phyloP scores from a whole-genome alignment of 169 alveolate species.

The Neospora caninum region DNA sequence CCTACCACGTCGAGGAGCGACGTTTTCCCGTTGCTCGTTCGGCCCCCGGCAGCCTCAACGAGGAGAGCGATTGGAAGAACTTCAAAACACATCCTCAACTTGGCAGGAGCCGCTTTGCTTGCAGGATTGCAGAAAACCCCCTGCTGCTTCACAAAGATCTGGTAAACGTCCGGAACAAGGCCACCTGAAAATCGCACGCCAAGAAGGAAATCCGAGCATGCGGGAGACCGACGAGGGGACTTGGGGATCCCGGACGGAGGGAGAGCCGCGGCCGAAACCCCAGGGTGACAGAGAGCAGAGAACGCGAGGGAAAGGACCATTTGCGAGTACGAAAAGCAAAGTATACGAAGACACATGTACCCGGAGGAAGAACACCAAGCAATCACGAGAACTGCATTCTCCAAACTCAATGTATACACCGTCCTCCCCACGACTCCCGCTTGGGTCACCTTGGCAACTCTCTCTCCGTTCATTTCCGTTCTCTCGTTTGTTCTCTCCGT shows the following conservation, averaged over 20 bases:
- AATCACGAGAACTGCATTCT: too few species aligned
- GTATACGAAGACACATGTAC: neutral
- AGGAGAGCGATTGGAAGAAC: conserved; percentile 65
- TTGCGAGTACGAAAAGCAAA: too few species aligned
- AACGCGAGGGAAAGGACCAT: too few species aligned
- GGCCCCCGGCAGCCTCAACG: conserved; percentile 70
- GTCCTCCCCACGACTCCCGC: too few species aligned
- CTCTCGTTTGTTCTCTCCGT: neutral
- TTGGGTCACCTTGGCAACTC: too few species aligned
- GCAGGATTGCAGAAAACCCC: conserved; percentile 84
- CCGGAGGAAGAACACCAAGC: neutral
- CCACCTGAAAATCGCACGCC: conserved; percentile 77
- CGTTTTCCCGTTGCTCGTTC: conserved; percentile 54
- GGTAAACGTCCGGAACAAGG: conserved; percentile 88
- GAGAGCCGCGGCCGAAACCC: too few species aligned
- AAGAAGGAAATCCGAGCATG: neutral
- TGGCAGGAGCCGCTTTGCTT: conserved; percentile 77
- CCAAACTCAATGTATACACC: too few species aligned
- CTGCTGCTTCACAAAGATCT: conserved; percentile 81
- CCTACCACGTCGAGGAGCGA: conserved; percentile 69
- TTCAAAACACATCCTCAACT: conserved; percentile 67
- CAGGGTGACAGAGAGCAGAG: too few species aligned
- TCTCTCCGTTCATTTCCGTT: too few species aligned
- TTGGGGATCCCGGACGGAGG: too few species aligned
- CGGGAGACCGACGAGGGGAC: neutral